Conservation (phyloP, 495 filamentous ascomycete species). For the Pyrenopolyporus hunteri region DNA sequence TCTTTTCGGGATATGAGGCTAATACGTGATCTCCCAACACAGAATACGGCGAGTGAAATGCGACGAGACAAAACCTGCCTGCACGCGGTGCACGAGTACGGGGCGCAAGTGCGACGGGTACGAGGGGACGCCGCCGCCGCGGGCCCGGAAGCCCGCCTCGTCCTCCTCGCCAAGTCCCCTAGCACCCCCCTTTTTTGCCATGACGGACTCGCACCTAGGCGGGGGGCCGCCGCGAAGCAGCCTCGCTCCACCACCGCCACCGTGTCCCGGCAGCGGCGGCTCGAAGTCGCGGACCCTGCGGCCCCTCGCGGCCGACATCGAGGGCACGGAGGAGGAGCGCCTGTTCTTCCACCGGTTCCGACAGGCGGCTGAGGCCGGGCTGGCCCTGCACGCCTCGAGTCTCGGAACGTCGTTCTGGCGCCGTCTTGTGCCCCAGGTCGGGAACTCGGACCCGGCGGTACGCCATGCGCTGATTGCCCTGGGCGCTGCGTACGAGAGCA, state of each 20-base stretch:
- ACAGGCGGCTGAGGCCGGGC: conserved; percentile 25
- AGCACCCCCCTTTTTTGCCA: neutral
- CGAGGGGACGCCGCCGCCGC: conserved; percentile 42
- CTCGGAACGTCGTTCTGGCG: conserved; percentile 45
- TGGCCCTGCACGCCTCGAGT: conserved; percentile 26
- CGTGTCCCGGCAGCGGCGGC: conserved; percentile 38
- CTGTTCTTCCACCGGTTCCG: conserved; percentile 45
- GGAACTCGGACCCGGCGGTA: conserved; percentile 46
- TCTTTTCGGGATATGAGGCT: neutral
- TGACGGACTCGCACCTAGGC: conserved; percentile 6
- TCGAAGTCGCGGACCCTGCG: conserved; percentile 45
- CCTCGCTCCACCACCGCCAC: too few relatives aligned
- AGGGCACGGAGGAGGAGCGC: conserved; percentile 45
- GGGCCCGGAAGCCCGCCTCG: conserved; percentile 16
- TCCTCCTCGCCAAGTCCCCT: neutral
- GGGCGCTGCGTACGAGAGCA: conserved; percentile 42
- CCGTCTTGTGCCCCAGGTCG: conserved; percentile 41
- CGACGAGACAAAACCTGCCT: conserved; percentile 50
- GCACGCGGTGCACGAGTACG: conserved; percentile 50
- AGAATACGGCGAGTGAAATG: conserved; percentile 47
- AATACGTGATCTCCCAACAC: neutral
- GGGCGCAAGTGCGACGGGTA: conserved; percentile 54
- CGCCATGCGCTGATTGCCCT: conserved; percentile 50
- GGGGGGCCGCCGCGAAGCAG: conserved; percentile 35
- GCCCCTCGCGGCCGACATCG: conserved; percentile 45